A percentile compares a stretch with the other conserved stretches of the same genome.
Evolutionary conservation across 495 filamentous ascomycete genomes (phyloP).

Genomic region (Talaromyces ruber): DNA sequence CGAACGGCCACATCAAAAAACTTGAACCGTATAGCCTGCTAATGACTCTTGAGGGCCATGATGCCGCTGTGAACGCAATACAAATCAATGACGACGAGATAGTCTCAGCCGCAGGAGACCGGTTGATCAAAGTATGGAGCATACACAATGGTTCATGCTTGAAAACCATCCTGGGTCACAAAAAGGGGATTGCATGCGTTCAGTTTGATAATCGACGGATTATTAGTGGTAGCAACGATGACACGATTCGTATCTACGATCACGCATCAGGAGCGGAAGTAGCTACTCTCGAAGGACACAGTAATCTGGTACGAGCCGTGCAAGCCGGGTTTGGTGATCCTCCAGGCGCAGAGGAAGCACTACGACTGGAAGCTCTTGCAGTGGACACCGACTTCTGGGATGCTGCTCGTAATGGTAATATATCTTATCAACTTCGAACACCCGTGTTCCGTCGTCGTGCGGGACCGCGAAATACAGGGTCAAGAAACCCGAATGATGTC

Average conservation of each 20-base stretch:
- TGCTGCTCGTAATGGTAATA: conserved; percentile 54
- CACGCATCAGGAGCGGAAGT: conserved; percentile 75
- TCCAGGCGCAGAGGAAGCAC: conserved; percentile 65
- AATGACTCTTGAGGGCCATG: conserved; percentile 70
- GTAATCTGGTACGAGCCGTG: conserved; percentile 81
- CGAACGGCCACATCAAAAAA: conserved; percentile 26
- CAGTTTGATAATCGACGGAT: conserved; percentile 97
- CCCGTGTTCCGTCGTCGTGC: conserved; percentile 36
- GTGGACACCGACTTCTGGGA: conserved; percentile 64
- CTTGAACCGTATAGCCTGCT: conserved; percentile 62
- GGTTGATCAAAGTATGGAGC: conserved; percentile 88
- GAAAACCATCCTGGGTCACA: conserved; percentile 74
- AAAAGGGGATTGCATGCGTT: conserved; percentile 95
- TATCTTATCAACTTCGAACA: conserved; percentile 28
- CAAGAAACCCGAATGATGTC: conserved; percentile 64
- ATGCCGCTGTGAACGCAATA: conserved; percentile 92
- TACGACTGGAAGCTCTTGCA: conserved; percentile 61
- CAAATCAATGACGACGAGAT: conserved; percentile 81
- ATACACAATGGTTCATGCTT: conserved; percentile 67
- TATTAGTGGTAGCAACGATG: conserved; percentile 90
- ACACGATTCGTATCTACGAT: conserved; percentile 92
- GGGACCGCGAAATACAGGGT: conserved; percentile 63
- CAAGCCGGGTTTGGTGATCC: conserved; percentile 88
- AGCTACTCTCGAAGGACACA: conserved; percentile 73
- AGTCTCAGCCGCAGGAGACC: conserved; percentile 90